Evolutionary conservation across 2,329 filamentous ascomycete species (phyloP), one percentile per base, ranked within the genome.

Genomic region (Epichloe coenophiala): DNA sequence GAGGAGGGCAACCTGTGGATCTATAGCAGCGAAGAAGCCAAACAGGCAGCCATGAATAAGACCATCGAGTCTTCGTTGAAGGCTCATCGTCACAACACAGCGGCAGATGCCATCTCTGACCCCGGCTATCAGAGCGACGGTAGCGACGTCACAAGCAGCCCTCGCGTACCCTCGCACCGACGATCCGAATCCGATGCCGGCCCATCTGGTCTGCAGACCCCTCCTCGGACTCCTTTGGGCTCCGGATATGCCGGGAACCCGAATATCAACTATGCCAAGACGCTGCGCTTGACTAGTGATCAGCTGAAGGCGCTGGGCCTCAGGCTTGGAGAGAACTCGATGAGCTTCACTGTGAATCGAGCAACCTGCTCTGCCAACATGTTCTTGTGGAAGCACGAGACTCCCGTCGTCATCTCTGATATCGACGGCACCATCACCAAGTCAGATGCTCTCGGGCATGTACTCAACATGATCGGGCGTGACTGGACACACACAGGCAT

Each of bases 381-480:
- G 83, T 98, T 89, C 65, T 78, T 95, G 53, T 98, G 93, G 94
- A 84, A 81, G 57, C 81, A 91, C 61, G 86, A 94, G 60, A 85
- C 86, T 0, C 94, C 93, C 0, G 91, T 98, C 51, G 90, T 98
- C 45, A 96, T 98, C 55, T 97, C 91, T 1, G 93, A 98, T 66
- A 97, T 98, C 61, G 93, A 98, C 67, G 93, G 93, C 48, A 98
- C 93, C 21, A 98, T 98, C 60, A 98, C 93, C 53, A 98, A 98
- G 70, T 95, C 90, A 3, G 90, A 96, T 68, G 90, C 89, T 15
- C 73, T 95, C 13, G 93, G 93, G 13, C 93, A 98, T 62, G 88
- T 98, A 42, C 70, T 97, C 49, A 97, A 91, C 71, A 93, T 93
- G 81, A 91, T 98, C 57, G 93, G 93, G 41, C 84, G 93, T 45